phyloP scores from a whole-genome alignment of 345 rosid species.

The Garcia nutans region DNA sequence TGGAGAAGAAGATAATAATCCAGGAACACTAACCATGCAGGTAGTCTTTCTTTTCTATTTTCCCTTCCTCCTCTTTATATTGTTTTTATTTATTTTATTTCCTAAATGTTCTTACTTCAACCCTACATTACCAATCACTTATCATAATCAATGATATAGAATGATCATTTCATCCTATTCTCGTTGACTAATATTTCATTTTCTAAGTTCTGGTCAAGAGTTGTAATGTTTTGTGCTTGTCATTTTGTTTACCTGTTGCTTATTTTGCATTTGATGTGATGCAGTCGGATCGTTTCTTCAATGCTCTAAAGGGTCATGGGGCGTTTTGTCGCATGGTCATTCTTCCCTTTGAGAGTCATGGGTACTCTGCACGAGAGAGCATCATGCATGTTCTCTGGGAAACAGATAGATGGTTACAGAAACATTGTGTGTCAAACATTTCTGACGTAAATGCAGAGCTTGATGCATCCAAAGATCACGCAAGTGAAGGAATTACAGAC shows the following conservation, averaged over 20 bases:
- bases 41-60: conserved; percentile 30
- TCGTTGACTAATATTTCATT: not conserved
- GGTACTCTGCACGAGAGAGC: conserved; percentile 91
- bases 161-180: not conserved
- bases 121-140: not conserved
- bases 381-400: conserved; percentile 99
- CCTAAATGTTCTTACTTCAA: not conserved
- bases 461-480: conserved; percentile 34
- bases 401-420: conserved; percentile 93
- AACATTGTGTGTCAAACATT: conserved; percentile 64
- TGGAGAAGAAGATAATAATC: conserved; percentile 96
- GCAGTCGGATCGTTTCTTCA: conserved; percentile 95
- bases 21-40: conserved; percentile 99
- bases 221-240: conserved; percentile 10
- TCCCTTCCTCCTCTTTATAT: not conserved
- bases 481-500: conserved; percentile 35
- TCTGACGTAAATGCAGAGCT: conserved; percentile 47
- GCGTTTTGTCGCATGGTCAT: conserved; percentile 82
- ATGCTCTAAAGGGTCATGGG: conserved; percentile 95
- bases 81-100: not conserved
- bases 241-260: conserved; percentile 16
- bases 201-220: conserved; percentile 6
- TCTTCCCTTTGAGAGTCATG: conserved; percentile 97
- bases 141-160: conserved; percentile 1
- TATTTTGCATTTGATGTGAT: conserved; percentile 15